Base-by-base conservation (phyloP, 306 rosid genomes). In the Begonia fuchsioides region DNA sequence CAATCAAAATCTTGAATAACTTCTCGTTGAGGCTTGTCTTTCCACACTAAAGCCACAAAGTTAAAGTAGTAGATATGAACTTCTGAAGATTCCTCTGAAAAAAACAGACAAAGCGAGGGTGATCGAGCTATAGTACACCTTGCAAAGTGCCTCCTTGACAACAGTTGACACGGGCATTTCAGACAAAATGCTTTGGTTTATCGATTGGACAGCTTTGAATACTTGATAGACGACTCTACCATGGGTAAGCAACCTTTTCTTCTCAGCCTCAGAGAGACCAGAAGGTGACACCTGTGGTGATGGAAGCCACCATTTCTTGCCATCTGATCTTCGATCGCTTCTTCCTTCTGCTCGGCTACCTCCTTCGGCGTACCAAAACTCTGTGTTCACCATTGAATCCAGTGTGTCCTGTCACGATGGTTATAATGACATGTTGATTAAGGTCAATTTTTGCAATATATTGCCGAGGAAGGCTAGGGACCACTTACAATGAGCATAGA, bases 291-390 rank as follows among this genome's bases (percentile, higher is more conserved):
- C 80, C 50, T 71, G 82, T 10, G 95, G 95, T 38, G 76, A 58
- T 32, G 97, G 95, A 39, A 90, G 83, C 97, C 95, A 84, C 97
- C 97, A 81, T 60, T 74, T 73, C 61, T 70, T 74, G 66, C 95
- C 72, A 47, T 74, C 72, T 14, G 51, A 51, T 19, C 43, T 53
- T 53, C 68, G 26, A 9, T 49, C 53, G 69, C 17, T 67, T 73
- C 72, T 73, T 62, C 83, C 88, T 69, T 83, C 96, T 11, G 68
- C 82, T 20, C 71, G 65, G 80, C 90, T 84, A 66, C 95, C 87
- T 50, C 73, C 82, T 76, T 90, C 97, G 11, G 73, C 75, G 63
- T 90, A 90, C 95, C 87, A 75, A 69, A 81, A 90, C 74, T 90
- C 95, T 0, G 84, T 72, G 43, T 78, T 65, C 54, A 65, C 93